Evolutionary conservation across 768 basidiomycete genomes (phyloP), one percentile per base, ranked within the genome.

Genomic region (Suillus cothurnatus): DNA sequence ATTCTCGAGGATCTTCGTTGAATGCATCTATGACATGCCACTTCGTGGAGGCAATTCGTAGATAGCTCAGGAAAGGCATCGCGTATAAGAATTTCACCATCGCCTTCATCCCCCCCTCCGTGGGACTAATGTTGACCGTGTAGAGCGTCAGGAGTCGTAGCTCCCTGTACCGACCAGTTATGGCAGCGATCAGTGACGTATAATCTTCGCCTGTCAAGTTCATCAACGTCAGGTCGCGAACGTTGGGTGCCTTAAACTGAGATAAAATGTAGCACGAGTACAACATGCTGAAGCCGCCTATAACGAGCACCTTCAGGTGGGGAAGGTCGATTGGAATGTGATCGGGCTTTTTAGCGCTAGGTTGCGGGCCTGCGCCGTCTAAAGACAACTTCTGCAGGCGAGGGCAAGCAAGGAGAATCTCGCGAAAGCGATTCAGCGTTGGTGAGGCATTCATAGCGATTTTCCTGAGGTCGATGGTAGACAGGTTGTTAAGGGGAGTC

Each of bases 401-500:
- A 17, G 86, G 85, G 63, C 81, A 88, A 55, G 71, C 76, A 12
- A 62, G 62, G 14, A 91, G 81, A 28, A 92, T 79, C 34, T 81
- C 75, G 43, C 84, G 82, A 73, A 91, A 90, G 28, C 80, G 80
- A 11, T 65, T 45, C 19, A 86, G 73, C 41, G 77, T 77, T 6
- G 89, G 90, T 32, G 80, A 82, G 19, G 82, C 76, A 6, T 85
- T 76, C 23, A 86, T 74, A 21, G 88, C 81, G 62, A 91, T 81
- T 32, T 86, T 84, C 45, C 90, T 84, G 61, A 93, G 76, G 68
- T 91, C 90, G 62, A 93, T 79, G 12, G 83, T 84, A 28, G 82
- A 82, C n/a, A 93, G 83, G 68, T 89, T 85, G 38, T 73, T 69
- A 11, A 89, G 34, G 61, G 73, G 62, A 9, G 86, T 81, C 21